A percentile compares a stretch with the other conserved stretches of the same genome.
These are phyloP conservation scores for Helianthus annuus DNA, from an alignment of 129 eudicot genomes.

Conservation along the genomic window HanXRQr2.0-SUNRISE NC_035440.2:164164123-164164622, in stretches of 20 bases:
- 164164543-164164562: slow-evolving; percentile 31
- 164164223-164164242: background rate
- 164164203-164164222: background rate
- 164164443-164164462: slow-evolving; percentile 47
- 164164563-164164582: slow-evolving; percentile 22
- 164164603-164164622: slow-evolving; percentile 41
- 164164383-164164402: slow-evolving; percentile 42
- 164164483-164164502: slow-evolving; percentile 25
- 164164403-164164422: background rate
- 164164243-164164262: slow-evolving; percentile 52
- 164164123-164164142: no score
- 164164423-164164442: slow-evolving; percentile 48
- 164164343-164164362: slow-evolving; percentile 19
- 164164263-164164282: slow-evolving; percentile 53
- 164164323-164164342: slow-evolving; percentile 62
- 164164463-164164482: slow-evolving; percentile 45
- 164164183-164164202: background rate
- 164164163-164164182: no score
- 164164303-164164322: slow-evolving; percentile 51
- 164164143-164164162: no score
- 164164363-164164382: slow-evolving; percentile 43
- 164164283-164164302: slow-evolving; percentile 50
- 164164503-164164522: slow-evolving; percentile 49
- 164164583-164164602: slow-evolving; percentile 36
- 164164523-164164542: slow-evolving; percentile 36